Evolutionary conservation across 2,329 filamentous ascomycete species (phyloP), one percentile per base, ranked within the genome.

Genomic region (Golovinomyces cichoracearum): DNA sequence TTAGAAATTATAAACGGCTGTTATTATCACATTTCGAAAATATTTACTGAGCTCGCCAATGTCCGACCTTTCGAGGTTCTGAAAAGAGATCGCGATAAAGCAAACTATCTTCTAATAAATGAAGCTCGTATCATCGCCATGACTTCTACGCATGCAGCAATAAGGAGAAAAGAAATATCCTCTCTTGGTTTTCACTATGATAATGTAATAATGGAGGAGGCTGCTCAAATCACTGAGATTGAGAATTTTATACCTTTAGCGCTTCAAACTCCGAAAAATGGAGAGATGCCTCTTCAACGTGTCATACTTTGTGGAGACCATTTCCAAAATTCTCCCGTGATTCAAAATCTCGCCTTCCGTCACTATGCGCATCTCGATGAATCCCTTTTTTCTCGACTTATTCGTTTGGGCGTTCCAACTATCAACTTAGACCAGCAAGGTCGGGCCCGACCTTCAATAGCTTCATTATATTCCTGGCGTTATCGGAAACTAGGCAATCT

Each of bases 101-200:
- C 86, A 47, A 95, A 95, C 62, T 98, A 98, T 59, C 74, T 98
- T 5, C 73, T 98, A 29, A 80, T 85, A 5, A 94, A 85, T 58
- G 88, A 95, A 64, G 92, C 92, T n/a, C 79, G 90, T 31, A 90
- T 98, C 53, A 80, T 98, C 54, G 92, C 90, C 50, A 98, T 98
- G 92, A 98, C 90, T 17, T 92, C 86, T 3, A 98, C 92, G 0
- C 90, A 98, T 63, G 92, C 90, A 4, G 90, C 90, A 1, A 98
- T 98, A 72, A 77, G 85, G 52, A 72, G 88, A 53, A 77, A 83
- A 53, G 88, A 95, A 58, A 95, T 98, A 57, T 80, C 84, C 0
- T 72, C 74, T 15, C 71, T 95, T n/a, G 86, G 86, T 15, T 98
- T 98, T 64, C 83, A 84, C 56, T 98, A 98, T 58, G 86, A 95